phyloP scores from a whole-genome alignment of 2,329 filamentous ascomycete genomes.

The Penicillium sclerotiorum region DNA sequence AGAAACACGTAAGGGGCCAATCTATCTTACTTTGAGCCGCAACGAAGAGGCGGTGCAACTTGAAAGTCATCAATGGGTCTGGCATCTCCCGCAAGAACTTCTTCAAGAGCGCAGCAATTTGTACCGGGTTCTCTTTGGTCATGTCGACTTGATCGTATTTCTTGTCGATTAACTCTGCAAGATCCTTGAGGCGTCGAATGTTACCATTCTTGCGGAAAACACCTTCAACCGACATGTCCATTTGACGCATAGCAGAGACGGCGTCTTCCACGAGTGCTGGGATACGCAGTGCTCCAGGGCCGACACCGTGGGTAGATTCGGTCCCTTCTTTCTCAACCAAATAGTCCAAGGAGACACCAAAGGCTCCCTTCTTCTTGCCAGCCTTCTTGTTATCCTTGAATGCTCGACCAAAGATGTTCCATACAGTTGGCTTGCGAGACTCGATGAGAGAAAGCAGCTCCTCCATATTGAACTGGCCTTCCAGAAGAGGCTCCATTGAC shows the following conservation, averaged over 20 bases:
- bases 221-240: conserved; percentile 98
- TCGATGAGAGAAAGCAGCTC: conserved; percentile 92
- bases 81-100: conserved; percentile 93
- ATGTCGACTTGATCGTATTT: conserved; percentile 85
- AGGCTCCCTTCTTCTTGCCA: conserved; percentile 89
- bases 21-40: conserved; percentile 70
- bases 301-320: conserved; percentile 96
- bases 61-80: conserved; percentile 91
- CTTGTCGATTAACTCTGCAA: conserved; percentile 82
- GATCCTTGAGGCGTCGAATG: conserved; percentile 87
- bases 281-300: conserved; percentile 84
- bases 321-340: conserved; percentile 92
- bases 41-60: conserved; percentile 89
- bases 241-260: conserved; percentile 92
- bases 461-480: conserved; percentile 88
- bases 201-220: conserved; percentile 99
- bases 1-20: conserved; percentile 13
- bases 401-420: conserved; percentile 96
- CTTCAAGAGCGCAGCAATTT: conserved; percentile 90
- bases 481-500: conserved; percentile 89
- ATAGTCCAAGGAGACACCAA: conserved; percentile 83
- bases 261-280: conserved; percentile 95
- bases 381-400: conserved; percentile 75
- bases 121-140: conserved; percentile 85
- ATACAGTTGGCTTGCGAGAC: conserved; percentile 89